These are phyloP conservation scores for Marchantia polymorpha DNA, from an alignment of 225 moss, liverwort and hornwort species.

Conservation along the genomic window DNA sequence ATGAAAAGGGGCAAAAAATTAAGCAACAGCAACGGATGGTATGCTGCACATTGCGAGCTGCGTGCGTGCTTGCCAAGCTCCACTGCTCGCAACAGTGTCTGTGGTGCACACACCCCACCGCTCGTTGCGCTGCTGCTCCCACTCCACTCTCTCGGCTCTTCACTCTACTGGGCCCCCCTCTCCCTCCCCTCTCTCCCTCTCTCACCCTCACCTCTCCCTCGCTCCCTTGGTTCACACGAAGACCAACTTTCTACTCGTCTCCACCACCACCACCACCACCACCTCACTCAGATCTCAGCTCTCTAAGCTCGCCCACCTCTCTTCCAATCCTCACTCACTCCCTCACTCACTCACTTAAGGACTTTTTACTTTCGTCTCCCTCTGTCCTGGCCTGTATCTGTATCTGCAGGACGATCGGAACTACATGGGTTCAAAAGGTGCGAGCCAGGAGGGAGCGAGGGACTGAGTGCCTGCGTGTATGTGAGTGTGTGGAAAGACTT, in stretches of 20 bases:
- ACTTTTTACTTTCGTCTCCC: not conserved
- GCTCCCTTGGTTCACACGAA: slow-evolving; percentile 17
- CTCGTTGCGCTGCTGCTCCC: slow-evolving; percentile 7
- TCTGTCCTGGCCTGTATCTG: not conserved
- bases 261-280: not conserved
- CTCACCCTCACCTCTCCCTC: not conserved
- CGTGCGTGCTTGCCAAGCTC: slow-evolving; percentile 13
- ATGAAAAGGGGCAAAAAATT: not conserved
- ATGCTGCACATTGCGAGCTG: not conserved
- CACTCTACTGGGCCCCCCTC: slow-evolving; percentile 4
- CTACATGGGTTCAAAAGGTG: not conserved
- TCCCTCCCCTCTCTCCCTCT: not conserved
- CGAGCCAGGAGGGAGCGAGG: not conserved
- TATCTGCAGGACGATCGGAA: not conserved
- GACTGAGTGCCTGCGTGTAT: not conserved
- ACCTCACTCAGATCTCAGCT: not conserved
- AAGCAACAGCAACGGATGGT: not conserved
- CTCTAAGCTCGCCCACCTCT: too few species aligned
- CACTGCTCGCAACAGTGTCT: slow-evolving; percentile 10
- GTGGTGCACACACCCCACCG: slow-evolving; percentile 13
- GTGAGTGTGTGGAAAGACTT: too few species aligned
- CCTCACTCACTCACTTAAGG: not conserved
- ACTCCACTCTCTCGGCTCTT: not conserved
- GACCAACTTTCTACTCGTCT: slow-evolving; percentile 21
- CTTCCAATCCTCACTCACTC: not conserved